Base-by-base conservation (phyloP, 2,329 filamentous ascomycete species). In the Ceratocystiopsis minuta region DNA sequence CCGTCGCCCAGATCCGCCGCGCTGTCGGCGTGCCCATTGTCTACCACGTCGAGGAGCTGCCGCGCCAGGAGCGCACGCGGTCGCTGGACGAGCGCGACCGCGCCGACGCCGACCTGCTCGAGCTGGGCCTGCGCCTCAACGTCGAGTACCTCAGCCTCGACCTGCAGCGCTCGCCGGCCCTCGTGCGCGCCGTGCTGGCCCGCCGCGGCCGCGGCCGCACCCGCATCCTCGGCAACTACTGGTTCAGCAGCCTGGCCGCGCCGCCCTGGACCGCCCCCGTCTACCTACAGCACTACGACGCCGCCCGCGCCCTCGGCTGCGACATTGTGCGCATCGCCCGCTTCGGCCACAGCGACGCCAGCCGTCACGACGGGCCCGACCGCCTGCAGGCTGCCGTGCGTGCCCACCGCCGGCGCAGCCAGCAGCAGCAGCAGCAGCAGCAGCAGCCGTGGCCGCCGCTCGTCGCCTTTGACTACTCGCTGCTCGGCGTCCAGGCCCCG, bases 71-170 rank as follows among this genome's bases (percentile, higher is more conserved):
- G 49, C 55, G 60, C n/a, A 53, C 53, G 34, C 54, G 62, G 31
- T 35, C 56, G 2, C 48, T 52, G 4, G 57, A 60, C 13, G 62
- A 65, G 45, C 60, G 55, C 43, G 54, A 62, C 41, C 40, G 54
- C 7, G 54, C 62, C 41, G 78, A 80, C 50, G 56, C 72, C 14
- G 64, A 69, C 42, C 58, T 80, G 24, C 61, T 80, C 17, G 65
- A 72, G 35, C 72, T 80, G 46, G 78, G 76, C 6, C 58, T 81
- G 17, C 70, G 77, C 14, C 63, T 82, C 37, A 75, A 70, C 1
- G 74, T 78, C 2, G 77, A 80, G 41, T 82, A 75, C 49, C 52
- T 76, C 40, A 74, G 71, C 32, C 58, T 82, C 6, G 75, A 82
- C 52, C 56, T 83, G 15, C 67, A 71, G 32, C 64, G 74, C 33